Conservation (phyloP, 2,329 filamentous ascomycete species). For the Aspergillus versicolor region DNA sequence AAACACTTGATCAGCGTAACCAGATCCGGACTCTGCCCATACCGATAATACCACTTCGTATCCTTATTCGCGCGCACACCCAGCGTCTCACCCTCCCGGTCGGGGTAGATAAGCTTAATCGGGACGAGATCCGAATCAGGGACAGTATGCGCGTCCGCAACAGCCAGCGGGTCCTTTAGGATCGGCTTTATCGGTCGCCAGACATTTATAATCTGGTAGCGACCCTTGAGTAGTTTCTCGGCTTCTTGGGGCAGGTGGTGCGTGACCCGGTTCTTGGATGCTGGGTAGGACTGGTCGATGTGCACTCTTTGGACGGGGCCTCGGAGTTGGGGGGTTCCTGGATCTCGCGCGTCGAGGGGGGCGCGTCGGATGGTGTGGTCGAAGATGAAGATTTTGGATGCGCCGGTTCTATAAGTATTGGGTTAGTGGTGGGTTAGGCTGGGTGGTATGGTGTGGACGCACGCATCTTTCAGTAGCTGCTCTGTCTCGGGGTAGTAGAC, state of each 20-base stretch:
- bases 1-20: slow-evolving; percentile 63
- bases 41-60: slow-evolving; percentile 57
- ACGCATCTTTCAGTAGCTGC: slow-evolving; percentile 45
- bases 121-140: slow-evolving; percentile 52
- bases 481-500: slow-evolving; percentile 51
- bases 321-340: slow-evolving; percentile 33
- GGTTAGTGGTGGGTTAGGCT: background rate
- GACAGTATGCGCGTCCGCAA: slow-evolving; percentile 54
- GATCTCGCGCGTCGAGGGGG: slow-evolving; percentile 29
- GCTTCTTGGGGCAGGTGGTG: slow-evolving; percentile 48
- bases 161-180: slow-evolving; percentile 53
- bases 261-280: slow-evolving; percentile 42
- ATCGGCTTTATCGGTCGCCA: slow-evolving; percentile 54
- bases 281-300: slow-evolving; percentile 51
- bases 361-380: slow-evolving; percentile 51
- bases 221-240: slow-evolving; percentile 41
- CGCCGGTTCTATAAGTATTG: slow-evolving; percentile 34
- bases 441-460: slow-evolving; percentile 6
- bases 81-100: slow-evolving; percentile 53
- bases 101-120: slow-evolving; percentile 52
- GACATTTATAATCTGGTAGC: slow-evolving; percentile 53
- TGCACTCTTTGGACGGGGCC: slow-evolving; percentile 53
- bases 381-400: slow-evolving; percentile 48
- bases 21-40: slow-evolving; percentile 53
- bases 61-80: slow-evolving; percentile 41